Evolutionary conservation across 495 filamentous ascomycete species (phyloP).

Genomic region (Penicillium parvum): DNA sequence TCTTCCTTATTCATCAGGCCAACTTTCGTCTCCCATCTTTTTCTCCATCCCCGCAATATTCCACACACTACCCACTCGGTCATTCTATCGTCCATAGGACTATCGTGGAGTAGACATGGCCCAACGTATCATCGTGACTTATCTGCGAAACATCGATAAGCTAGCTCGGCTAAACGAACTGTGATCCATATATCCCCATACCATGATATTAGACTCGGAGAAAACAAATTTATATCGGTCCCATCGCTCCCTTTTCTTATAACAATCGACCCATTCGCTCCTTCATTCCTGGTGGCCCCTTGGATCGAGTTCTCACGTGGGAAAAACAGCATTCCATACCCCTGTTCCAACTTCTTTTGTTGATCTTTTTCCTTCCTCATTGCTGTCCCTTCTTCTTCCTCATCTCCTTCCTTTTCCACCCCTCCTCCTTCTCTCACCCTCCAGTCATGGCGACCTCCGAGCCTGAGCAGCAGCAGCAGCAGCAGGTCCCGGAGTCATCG

Average conservation of each 20-base stretch:
- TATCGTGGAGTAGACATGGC: too few species aligned
- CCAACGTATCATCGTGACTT: slow-evolving; percentile 5
- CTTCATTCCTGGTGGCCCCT: slow-evolving; percentile 6
- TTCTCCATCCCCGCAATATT: slow-evolving; percentile 12
- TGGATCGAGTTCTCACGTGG: slow-evolving; percentile 7
- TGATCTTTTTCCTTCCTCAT: not conserved
- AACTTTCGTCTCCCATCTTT: not conserved
- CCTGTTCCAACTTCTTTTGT: not conserved
- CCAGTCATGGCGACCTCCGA: slow-evolving; percentile 12
- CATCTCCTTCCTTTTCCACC: not conserved
- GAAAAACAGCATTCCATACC: not conserved
- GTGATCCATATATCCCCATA: too few species aligned
- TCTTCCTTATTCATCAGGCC: slow-evolving; percentile 3
- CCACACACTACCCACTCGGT: slow-evolving; percentile 10
- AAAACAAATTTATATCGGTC: slow-evolving; percentile 4
- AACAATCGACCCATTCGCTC: too few species aligned
- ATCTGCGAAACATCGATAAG: slow-evolving; percentile 17
- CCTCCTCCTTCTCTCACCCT: not conserved
- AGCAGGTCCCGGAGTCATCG: not conserved
- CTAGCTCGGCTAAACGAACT: slow-evolving; percentile 18
- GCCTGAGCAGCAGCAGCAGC: slow-evolving; percentile 8
- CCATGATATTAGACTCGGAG: not conserved
- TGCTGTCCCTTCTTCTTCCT: not conserved
- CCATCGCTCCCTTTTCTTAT: slow-evolving; percentile 4
- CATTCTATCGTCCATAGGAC: slow-evolving; percentile 3